Base-by-base conservation (phyloP, 1,139 yeast species). In the Yarrowia galli region DNA sequence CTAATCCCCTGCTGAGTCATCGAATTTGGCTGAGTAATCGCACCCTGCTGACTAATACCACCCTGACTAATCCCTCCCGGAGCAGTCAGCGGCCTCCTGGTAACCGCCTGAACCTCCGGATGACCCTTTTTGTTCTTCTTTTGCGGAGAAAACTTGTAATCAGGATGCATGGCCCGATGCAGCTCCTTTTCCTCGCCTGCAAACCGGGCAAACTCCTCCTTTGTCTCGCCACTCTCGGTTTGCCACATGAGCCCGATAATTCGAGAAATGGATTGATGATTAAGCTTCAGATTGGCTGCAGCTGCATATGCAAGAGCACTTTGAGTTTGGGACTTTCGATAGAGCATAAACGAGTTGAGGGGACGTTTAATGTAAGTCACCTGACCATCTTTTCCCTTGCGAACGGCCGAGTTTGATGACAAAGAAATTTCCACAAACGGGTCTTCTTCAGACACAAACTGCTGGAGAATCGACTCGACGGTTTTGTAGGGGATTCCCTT, bases 331-430 rank as follows among this genome's bases (percentile, higher is more conserved):
- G 80, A 73, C 51, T 81, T 76, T 69, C 85, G 78, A 71, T 83
- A 83, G 18, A 83, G 77, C 85, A 83, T 83, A 71, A 83, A 83
- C 38, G 84, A 81, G 74, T 83, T 83, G 69, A 83, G 75, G 0
- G 86, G 86, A 42, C 86, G 79, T 71, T 83, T 83, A 69, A 82
- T 78, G 67, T 78, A 73, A 9, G 66, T 48, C 16, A 67, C 64
- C 22, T 61, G 67, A 12, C 67, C 54, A 12, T 53, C 67, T n/a
- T 32, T 54, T 43, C 40, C 71, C 69, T 61, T 71, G 64, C 54
- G 54, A 53, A 28, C 69, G 43, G n/a, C 69, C 67, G 68, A 61
- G 23, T 61, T 61, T 7, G 66, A 61, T 13, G 38, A 22, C 69
- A 15, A 69, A 68, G 42, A 69, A 53, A 28, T 73, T 68, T 74